Conservation (phyloP, 306 rosid species). For the Sicyos baderoa region DNA sequence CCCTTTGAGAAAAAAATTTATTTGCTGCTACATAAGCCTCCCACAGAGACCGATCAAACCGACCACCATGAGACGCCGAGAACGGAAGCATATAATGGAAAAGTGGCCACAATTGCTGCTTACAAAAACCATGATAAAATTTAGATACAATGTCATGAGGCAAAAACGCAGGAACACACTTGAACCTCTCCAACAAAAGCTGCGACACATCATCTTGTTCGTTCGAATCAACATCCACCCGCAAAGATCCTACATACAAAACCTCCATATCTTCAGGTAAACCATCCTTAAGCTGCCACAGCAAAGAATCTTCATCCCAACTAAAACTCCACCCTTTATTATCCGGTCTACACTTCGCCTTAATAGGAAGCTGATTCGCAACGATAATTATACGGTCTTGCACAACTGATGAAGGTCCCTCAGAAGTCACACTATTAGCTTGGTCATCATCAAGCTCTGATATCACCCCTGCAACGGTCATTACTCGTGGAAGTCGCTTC, state of each 20-base stretch:
- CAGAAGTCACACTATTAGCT: constrained; percentile 48
- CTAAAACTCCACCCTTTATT: constrained; percentile 53
- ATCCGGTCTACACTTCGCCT: constrained; percentile 47
- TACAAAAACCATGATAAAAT: constrained; percentile 62
- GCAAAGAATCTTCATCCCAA: constrained; percentile 55
- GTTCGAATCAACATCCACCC: constrained; percentile 33
- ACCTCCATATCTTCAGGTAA: constrained; percentile 60
- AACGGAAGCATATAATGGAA: constrained; percentile 67
- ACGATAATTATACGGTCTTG: constrained; percentile 51
- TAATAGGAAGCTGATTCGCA: constrained; percentile 51
- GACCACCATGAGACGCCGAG: constrained; percentile 48
- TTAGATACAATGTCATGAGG: constrained; percentile 39
- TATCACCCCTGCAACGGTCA: constrained; percentile 49
- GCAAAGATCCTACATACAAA: constrained; percentile 55
- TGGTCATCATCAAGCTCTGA: constrained; percentile 59
- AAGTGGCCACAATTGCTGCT: constrained; percentile 63
- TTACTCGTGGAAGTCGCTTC: constrained; percentile 45
- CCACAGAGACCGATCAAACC: constrained; percentile 60
- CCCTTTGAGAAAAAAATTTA: constrained; percentile 55
- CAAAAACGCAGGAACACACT: constrained; percentile 58
- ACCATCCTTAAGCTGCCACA: constrained; percentile 50
- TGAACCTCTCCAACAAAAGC: constrained; percentile 49
- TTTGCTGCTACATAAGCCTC: constrained; percentile 67
- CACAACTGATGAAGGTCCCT: constrained; percentile 42
- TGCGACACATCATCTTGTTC: constrained; percentile 61